These are phyloP conservation scores for Trichomonas tenax DNA, from an alignment of 208 protist species.

Conservation along the genomic window DNA sequence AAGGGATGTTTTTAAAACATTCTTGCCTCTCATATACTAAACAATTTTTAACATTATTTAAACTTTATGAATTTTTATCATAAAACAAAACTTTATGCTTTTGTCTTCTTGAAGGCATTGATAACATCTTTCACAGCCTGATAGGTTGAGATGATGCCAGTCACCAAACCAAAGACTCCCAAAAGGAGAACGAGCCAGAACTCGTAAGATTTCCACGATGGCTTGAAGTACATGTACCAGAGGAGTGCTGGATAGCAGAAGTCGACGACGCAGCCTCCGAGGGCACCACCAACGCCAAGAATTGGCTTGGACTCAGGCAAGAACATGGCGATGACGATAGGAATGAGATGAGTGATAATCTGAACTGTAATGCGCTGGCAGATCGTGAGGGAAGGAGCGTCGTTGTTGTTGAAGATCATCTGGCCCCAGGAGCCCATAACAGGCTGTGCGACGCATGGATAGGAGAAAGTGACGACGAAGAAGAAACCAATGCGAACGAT, in stretches of 20 bases:
- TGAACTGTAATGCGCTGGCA: neutral
- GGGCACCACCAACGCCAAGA: neutral
- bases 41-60: no score
- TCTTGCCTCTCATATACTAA: no score
- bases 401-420: neutral
- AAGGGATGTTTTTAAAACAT: no score
- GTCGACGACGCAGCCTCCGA: neutral
- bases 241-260: neutral
- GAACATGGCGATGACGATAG: neutral
- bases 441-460: neutral
- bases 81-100: no score
- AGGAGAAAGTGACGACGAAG: neutral
- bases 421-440: neutral
- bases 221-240: neutral
- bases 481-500: neutral
- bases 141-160: neutral
- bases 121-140: neutral
- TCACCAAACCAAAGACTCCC: neutral
- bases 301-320: neutral
- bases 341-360: neutral
- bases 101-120: neutral
- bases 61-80: no score
- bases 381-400: neutral
- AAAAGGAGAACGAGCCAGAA: neutral
- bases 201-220: neutral